These are phyloP conservation scores for Cyberlindnera mrakii DNA, from an alignment of 805 yeast genomes.

Conservation along the genomic window DNA sequence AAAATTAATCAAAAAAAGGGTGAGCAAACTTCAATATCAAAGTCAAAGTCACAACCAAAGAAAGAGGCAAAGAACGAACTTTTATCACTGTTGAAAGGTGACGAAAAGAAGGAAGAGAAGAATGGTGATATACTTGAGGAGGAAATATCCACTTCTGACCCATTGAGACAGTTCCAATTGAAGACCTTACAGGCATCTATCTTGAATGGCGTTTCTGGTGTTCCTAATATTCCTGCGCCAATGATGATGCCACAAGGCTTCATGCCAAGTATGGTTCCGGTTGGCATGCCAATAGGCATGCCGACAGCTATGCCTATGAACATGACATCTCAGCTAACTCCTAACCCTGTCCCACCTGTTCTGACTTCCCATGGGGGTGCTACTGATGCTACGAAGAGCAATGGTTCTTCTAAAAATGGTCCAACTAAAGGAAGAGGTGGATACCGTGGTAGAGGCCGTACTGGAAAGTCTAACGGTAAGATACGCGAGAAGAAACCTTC, in stretches of 20 bases:
- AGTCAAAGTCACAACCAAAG: conserved; percentile 1
- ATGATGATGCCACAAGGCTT: conserved; percentile 10
- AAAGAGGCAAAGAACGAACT: conserved; percentile 35
- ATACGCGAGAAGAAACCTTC: not conserved
- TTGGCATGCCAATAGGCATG: not conserved
- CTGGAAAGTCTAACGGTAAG: conserved; percentile 4
- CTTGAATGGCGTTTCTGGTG: conserved; percentile 22
- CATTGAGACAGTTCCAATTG: conserved; percentile 25
- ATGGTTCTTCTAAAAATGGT: not conserved
- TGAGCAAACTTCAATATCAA: conserved; percentile 2
- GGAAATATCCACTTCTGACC: conserved; percentile 11
- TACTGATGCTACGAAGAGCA: not conserved
- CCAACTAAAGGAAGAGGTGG: conserved; percentile 20
- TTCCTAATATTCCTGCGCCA: conserved; percentile 7
- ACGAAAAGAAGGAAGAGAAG: conserved; percentile 19
- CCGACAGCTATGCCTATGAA: not conserved
- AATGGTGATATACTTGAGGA: conserved; percentile 15
- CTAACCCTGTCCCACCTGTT: not conserved
- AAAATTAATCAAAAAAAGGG: not conserved
- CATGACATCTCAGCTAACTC: not conserved
- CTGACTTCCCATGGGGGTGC: not conserved
- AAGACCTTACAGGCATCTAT: conserved; percentile 12
- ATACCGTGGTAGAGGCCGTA: conserved; percentile 7
- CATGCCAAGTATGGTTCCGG: not conserved
- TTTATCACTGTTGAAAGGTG: conserved; percentile 37